phyloP scores from a whole-genome alignment of 352 stramenopile species.

The Phytophthora ohioensis region DNA sequence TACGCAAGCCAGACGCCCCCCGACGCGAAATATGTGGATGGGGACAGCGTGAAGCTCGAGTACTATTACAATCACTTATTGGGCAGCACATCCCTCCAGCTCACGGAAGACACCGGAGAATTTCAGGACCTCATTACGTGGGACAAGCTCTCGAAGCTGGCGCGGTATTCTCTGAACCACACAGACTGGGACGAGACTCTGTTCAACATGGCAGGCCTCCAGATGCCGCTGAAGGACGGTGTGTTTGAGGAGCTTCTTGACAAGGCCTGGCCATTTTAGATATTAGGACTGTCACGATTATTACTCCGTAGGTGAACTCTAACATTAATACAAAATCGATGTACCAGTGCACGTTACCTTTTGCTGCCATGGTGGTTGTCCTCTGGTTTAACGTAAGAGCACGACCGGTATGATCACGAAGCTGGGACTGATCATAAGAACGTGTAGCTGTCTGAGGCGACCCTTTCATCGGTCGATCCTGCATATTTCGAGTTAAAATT shows the following conservation, averaged over 20 bases:
- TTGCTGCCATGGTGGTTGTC: too few relatives aligned
- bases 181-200: constrained; percentile 35
- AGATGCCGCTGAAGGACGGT: constrained; percentile 36
- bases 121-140: constrained; percentile 41
- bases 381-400: too few relatives aligned
- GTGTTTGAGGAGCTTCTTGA: constrained; percentile 32
- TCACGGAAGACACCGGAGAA: constrained; percentile 32
- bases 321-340: constrained; percentile 22
- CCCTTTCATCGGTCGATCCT: too few relatives aligned
- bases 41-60: constrained; percentile 29
- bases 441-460: too few relatives aligned
- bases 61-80: constrained; percentile 38
- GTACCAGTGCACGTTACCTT: not conserved
- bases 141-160: constrained; percentile 32
- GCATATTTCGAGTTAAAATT: too few relatives aligned
- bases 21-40: constrained; percentile 20
- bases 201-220: constrained; percentile 17
- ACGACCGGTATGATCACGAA: not conserved
- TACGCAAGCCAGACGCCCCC: constrained; percentile 15
- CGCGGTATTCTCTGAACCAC: constrained; percentile 31
- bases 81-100: constrained; percentile 30
- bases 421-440: not conserved
- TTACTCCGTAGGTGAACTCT: constrained; percentile 15
- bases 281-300: not conserved
- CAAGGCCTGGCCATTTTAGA: constrained; percentile 36